Conservation (phyloP, 2,329 filamentous ascomycete species). For the Curvularia sp. region DNA sequence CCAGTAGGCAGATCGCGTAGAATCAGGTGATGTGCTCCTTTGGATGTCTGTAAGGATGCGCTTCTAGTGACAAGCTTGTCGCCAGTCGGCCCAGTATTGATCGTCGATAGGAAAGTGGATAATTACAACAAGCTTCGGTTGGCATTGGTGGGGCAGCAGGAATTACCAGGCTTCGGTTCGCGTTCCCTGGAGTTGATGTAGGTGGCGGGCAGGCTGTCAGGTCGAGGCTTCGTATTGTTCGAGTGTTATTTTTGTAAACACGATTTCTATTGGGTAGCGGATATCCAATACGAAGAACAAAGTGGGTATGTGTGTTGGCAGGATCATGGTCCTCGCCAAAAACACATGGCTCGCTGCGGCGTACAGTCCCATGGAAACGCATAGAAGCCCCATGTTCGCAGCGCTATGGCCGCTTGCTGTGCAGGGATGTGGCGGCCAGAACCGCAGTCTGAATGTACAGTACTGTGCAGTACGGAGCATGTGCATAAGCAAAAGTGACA, state of each 20-base stretch:
- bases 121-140: slow-evolving; percentile 18
- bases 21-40: not conserved
- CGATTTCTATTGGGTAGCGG: slow-evolving; percentile 8
- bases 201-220: slow-evolving; percentile 4
- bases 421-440: not conserved
- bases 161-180: not conserved
- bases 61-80: not conserved
- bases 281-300: slow-evolving; percentile 17
- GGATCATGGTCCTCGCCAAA: not conserved
- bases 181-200: not conserved
- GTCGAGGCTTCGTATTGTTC: slow-evolving; percentile 1
- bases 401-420: too few relatives aligned
- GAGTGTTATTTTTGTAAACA: slow-evolving; percentile 3
- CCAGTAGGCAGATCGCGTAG: too few relatives aligned
- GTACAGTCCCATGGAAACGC: not conserved
- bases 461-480: too few relatives aligned
- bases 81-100: slow-evolving; percentile 1
- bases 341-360: not conserved
- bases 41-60: not conserved
- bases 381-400: not conserved
- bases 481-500: not conserved
- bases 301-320: slow-evolving; percentile 7
- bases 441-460: not conserved
- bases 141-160: slow-evolving; percentile 4
- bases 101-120: slow-evolving; percentile 19